These are phyloP conservation scores for Moringa oleifera DNA, from an alignment of 345 rosid species.

Conservation along the genomic window DNA sequence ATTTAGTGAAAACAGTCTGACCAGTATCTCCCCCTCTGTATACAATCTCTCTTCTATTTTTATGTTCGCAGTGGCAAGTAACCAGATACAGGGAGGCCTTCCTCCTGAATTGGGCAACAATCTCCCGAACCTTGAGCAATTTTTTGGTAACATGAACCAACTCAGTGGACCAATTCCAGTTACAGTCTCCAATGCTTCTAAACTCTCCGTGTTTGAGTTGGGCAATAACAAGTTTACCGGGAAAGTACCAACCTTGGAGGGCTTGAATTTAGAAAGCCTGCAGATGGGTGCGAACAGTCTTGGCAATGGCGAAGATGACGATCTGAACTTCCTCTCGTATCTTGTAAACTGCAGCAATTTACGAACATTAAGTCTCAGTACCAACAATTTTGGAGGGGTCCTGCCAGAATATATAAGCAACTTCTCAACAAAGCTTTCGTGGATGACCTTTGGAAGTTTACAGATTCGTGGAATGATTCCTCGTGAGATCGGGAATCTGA, in stretches of 20 bases:
- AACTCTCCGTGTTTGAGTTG: conserved; percentile 3
- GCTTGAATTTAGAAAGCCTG: conserved; percentile 8
- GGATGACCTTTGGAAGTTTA: neutral
- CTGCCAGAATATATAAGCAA: conserved; percentile 3
- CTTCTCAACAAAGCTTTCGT: conserved; percentile 3
- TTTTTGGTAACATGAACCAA: conserved; percentile 13
- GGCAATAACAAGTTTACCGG: conserved; percentile 7
- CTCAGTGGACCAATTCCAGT: conserved; percentile 25
- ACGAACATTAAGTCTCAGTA: neutral
- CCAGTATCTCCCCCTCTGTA: conserved; percentile 16
- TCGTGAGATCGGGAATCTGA: conserved; percentile 7
- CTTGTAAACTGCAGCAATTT: conserved; percentile 7
- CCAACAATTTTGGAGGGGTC: conserved; percentile 7
- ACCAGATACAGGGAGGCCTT: conserved; percentile 21
- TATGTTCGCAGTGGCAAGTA: accelerated
- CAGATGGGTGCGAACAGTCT: neutral
- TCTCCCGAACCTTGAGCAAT: conserved; percentile 1
- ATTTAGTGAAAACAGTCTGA: neutral
- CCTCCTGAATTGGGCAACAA: conserved; percentile 13
- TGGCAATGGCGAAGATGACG: conserved; percentile 7
- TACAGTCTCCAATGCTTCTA: conserved; percentile 26
- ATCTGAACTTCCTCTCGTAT: conserved; percentile 11
- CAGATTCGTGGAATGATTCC: conserved; percentile 16
- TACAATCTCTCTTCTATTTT: conserved; percentile 25
- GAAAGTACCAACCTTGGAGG: conserved; percentile 13